Evolutionary conservation across 2,329 filamentous ascomycete species (phyloP), one percentile per base, ranked within the genome.

Genomic region (Pyrenochaeta sp.): DNA sequence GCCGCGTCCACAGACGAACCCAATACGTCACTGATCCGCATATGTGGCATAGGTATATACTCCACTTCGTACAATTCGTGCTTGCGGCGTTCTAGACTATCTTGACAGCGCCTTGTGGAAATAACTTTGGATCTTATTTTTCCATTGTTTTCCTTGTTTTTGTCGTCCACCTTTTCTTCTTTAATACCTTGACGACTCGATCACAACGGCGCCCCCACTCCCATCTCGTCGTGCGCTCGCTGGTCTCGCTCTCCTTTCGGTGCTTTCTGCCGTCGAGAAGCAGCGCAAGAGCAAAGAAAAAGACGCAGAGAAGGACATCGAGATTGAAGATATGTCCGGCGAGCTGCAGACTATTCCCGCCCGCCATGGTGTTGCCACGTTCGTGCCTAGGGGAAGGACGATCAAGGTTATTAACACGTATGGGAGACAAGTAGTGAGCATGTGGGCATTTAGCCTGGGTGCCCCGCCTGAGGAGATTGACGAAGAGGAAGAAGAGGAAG

Each of bases 351-450:
- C 71, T 2, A 77, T 79, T 40, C 75, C 74, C 8, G 77, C 77
- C 14, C 69, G 75, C 37, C 75, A 78, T 65, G 76, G 76, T 50
- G 74, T 75, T 6, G 77, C 77, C 8, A 79, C 77, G 1, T 78
- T 77, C 44, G 76, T 79, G 43, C 76, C 77, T 4, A 67, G 72
- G 15, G 76, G 75, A 14, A 68, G 74, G 41, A 72, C 69, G 2
- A 77, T 79, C 62, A 78, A 78, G 58, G 74, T 79, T 28, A 71
- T 78, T 43, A 78, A 78, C 43, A 77, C 74, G 1, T 77, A 76
- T 45, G 77, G 76, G n/a, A 73, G 72, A 31, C 77, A 79, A 60
- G 73, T 77, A 7, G 68, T 78, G 17, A 76, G 76, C 44, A 76
- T 74, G 17, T 79, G 77, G 77, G 77, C 75, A 0, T 78, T 79